phyloP scores from a whole-genome alignment of 1,284 basidiomycete genomes.

The Irpex rosettiformis region DNA sequence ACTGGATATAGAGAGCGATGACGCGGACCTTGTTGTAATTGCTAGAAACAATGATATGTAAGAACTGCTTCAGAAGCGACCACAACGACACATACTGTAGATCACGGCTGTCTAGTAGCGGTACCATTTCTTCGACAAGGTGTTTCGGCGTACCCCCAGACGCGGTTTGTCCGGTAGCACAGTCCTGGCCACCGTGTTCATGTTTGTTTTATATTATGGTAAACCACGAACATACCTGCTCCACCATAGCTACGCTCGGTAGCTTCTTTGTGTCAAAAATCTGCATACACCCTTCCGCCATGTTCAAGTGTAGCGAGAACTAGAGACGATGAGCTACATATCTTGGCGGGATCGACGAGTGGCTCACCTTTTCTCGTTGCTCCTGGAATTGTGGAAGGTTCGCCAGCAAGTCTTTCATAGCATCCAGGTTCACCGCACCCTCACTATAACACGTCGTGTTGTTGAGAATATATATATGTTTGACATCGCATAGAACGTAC shows the following conservation, averaged over 20 bases:
- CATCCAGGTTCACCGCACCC: constrained; percentile 86
- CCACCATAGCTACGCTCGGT: constrained; percentile 84
- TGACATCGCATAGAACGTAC: constrained; percentile 34
- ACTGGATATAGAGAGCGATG: constrained; percentile 94
- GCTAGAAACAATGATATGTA: constrained; percentile 36
- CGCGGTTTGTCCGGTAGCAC: constrained; percentile 84
- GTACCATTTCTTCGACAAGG: constrained; percentile 98
- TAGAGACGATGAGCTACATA: constrained; percentile 29
- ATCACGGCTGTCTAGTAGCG: constrained; percentile 83
- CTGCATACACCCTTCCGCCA: constrained; percentile 97
- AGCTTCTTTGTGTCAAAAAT: constrained; percentile 90
- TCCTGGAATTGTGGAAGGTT: constrained; percentile 94
- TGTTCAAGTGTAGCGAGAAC: constrained; percentile 95
- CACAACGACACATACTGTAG: constrained; percentile 56
- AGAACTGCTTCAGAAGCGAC: not conserved
- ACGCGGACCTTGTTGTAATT: constrained; percentile 94
- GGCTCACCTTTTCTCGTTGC: constrained; percentile 86
- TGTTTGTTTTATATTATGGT: not conserved
- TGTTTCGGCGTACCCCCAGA: constrained; percentile 91
- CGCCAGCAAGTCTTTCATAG: constrained; percentile 99
- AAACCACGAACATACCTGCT: constrained; percentile 62
- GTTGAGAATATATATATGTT: not conserved
- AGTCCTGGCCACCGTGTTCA: constrained; percentile 52
- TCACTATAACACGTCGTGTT: constrained; percentile 39
- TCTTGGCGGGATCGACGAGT: not conserved